These are phyloP conservation scores for Scedosporium dehoogii DNA, from an alignment of 2,329 filamentous ascomycete genomes.

Conservation along the genomic window DNA sequence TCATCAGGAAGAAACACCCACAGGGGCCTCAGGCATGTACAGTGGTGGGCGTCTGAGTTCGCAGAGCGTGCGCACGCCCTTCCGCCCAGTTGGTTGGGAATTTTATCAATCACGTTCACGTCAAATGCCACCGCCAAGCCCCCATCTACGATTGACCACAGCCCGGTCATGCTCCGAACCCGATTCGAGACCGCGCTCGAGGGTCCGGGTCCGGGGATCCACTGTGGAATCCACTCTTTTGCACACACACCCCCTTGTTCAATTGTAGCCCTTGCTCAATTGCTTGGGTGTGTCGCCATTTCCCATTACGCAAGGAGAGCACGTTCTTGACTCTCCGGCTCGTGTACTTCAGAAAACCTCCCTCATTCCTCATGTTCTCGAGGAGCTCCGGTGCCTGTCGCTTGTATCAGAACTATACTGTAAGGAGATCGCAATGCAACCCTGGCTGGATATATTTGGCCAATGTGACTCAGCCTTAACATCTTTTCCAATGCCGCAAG, in stretches of 20 bases:
- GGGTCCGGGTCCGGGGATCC: neutral
- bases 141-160: neutral
- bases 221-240: neutral
- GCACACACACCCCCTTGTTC: neutral
- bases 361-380: too few relatives aligned
- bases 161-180: neutral
- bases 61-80: neutral
- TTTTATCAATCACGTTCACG: neutral
- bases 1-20: too few relatives aligned
- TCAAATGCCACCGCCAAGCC: neutral
- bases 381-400: neutral
- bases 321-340: too few relatives aligned
- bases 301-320: too few relatives aligned
- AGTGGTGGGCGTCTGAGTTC: neutral
- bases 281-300: too few relatives aligned
- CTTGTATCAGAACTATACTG: neutral
- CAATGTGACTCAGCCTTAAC: neutral
- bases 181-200: neutral
- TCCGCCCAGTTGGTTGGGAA: neutral
- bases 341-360: too few relatives aligned
- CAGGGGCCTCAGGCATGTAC: too few relatives aligned
- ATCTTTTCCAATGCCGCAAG: neutral
- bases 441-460: neutral
- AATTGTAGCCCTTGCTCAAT: too few relatives aligned
- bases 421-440: neutral